These are phyloP conservation scores for Colletotrichum kahawae DNA, from an alignment of 2,329 filamentous ascomycete species.

Conservation along the genomic window DNA sequence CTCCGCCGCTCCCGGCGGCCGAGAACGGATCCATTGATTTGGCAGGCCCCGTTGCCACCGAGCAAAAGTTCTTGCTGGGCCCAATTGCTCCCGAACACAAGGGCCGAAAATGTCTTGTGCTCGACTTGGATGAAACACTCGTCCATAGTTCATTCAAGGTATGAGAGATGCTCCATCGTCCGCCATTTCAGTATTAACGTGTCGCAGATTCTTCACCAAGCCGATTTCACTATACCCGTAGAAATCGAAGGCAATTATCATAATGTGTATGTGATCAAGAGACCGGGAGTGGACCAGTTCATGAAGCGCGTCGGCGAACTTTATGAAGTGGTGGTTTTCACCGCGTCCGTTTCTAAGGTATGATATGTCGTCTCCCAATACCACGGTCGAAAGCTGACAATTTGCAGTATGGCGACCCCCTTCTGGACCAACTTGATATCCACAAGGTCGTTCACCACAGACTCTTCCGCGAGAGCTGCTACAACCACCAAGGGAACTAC, in stretches of 20 bases:
- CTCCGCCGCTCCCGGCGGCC: conserved; percentile 44
- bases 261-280: conserved; percentile 99
- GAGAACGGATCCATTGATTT: neutral
- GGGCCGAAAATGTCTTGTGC: conserved; percentile 90
- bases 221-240: conserved; percentile 98
- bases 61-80: conserved; percentile 78
- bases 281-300: conserved; percentile 97
- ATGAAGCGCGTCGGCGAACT: conserved; percentile 98
- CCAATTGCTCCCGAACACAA: conserved; percentile 79
- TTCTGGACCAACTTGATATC: conserved; percentile 95
- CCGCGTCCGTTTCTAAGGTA: conserved; percentile 97
- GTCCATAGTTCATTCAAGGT: conserved; percentile 99
- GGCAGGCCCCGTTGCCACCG: conserved; percentile 25
- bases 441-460: conserved; percentile 96
- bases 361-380: neutral
- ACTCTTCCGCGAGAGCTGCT: conserved; percentile 97
- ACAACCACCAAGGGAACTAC: conserved; percentile 99
- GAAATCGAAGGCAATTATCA: conserved; percentile 99
- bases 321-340: conserved; percentile 98
- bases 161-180: conserved; percentile 27
- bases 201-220: conserved; percentile 88
- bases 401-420: conserved; percentile 86
- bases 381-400: conserved; percentile 28
- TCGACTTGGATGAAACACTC: conserved; percentile 95
- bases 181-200: conserved; percentile 8